A percentile compares a stretch with the other conserved stretches of the same genome.
These are phyloP conservation scores for Oenanthe javanica DNA, from an alignment of 140 eudicot genomes.

Conservation along the genomic window DNA sequence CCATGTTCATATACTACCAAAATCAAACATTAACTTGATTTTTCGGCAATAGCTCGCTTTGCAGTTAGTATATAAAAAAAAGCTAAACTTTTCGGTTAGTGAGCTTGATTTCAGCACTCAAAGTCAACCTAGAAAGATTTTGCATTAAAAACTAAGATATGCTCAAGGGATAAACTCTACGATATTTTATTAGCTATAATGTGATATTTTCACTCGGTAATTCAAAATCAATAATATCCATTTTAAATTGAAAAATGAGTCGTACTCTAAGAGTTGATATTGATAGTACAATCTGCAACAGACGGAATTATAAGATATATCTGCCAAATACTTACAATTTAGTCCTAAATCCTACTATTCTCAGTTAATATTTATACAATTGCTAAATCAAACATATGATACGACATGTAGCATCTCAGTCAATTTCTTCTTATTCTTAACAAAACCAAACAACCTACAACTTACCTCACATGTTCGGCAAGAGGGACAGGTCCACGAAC, in stretches of 20 bases:
- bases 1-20: neutral
- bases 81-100: neutral
- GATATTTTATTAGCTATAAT: too few relatives aligned
- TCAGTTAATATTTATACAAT: neutral
- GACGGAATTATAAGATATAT: neutral
- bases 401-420: neutral
- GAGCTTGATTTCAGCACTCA: neutral
- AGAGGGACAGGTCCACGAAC: constrained; percentile 95
- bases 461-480: constrained; percentile 92
- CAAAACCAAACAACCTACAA: neutral
- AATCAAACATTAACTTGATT: neutral
- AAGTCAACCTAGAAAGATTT: neutral
- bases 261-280: too few relatives aligned
- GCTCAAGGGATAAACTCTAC: neutral
- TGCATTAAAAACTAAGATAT: neutral
- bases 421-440: neutral
- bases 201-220: neutral
- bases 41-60: neutral
- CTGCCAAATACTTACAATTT: neutral
- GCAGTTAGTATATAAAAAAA: neutral
- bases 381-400: neutral
- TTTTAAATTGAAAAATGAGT: too few relatives aligned
- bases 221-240: too few relatives aligned
- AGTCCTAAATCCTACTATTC: neutral
- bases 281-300: neutral